These are phyloP conservation scores for Pelargonium nanum DNA, from an alignment of 345 rosid species.

Conservation along the genomic window DNA sequence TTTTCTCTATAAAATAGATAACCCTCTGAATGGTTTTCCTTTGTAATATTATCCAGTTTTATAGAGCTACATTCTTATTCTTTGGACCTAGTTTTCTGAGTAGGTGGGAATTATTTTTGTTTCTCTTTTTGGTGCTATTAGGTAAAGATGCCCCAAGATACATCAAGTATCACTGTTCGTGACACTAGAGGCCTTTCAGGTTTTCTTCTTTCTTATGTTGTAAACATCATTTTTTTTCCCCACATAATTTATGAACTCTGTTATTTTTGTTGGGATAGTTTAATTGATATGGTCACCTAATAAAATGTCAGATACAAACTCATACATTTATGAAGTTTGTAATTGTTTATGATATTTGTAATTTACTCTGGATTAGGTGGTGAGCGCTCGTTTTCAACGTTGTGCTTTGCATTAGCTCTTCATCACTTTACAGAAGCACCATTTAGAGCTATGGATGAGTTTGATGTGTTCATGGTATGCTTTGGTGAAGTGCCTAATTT, in stretches of 20 bases:
- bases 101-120: background rate
- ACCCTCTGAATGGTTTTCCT: background rate
- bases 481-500: background rate
- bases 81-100: background rate
- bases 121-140: slow-evolving; percentile 18
- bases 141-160: slow-evolving; percentile 99
- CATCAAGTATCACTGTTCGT: slow-evolving; percentile 57
- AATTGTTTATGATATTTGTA: slow-evolving; percentile 7
- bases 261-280: background rate
- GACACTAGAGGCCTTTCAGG: slow-evolving; percentile 98
- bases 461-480: slow-evolving; percentile 92
- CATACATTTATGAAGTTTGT: background rate
- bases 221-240: background rate
- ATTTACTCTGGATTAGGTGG: slow-evolving; percentile 46
- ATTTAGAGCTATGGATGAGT: slow-evolving; percentile 98
- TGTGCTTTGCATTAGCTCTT: slow-evolving; percentile 89
- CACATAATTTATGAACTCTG: background rate
- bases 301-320: background rate
- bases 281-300: background rate
- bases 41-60: background rate
- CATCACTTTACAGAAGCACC: slow-evolving; percentile 92
- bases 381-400: slow-evolving; percentile 91
- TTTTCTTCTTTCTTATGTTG: slow-evolving; percentile 14
- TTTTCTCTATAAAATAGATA: slow-evolving; percentile 4
- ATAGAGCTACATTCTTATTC: background rate